Conservation (phyloP, 352 stramenopile species). For the Phytophthora sansomeana region DNA sequence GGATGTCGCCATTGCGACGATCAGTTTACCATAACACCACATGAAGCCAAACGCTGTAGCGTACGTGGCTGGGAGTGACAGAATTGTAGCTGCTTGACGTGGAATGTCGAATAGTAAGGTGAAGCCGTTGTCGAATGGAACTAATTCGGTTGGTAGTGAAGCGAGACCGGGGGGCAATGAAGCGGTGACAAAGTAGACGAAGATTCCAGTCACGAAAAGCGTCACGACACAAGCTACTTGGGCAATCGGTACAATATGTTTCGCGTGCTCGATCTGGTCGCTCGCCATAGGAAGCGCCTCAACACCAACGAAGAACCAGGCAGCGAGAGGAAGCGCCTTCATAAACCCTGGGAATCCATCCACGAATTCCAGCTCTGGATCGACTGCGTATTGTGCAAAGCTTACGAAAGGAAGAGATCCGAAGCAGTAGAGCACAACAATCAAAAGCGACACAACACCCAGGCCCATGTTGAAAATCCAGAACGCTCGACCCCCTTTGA, state of each 20-base stretch:
- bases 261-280: slow-evolving; percentile 48
- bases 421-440: slow-evolving; percentile 51
- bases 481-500: slow-evolving; percentile 42
- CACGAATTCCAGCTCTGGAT: slow-evolving; percentile 23
- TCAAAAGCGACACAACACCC: slow-evolving; percentile 35
- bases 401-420: slow-evolving; percentile 41
- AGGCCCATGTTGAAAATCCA: slow-evolving; percentile 53
- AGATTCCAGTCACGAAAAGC: slow-evolving; percentile 47
- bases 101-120: slow-evolving; percentile 33
- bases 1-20: slow-evolving; percentile 56
- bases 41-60: slow-evolving; percentile 63
- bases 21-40: slow-evolving; percentile 64
- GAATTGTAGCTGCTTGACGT: slow-evolving; percentile 29
- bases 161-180: slow-evolving; percentile 41
- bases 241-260: slow-evolving; percentile 44
- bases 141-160: slow-evolving; percentile 26
- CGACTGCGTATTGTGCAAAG: slow-evolving; percentile 32
- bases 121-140: slow-evolving; percentile 51
- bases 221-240: slow-evolving; percentile 53
- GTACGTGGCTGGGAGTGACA: slow-evolving; percentile 61
- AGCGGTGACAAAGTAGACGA: slow-evolving; percentile 45
- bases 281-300: slow-evolving; percentile 47
- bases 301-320: slow-evolving; percentile 61
- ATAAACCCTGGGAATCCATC: slow-evolving; percentile 42
- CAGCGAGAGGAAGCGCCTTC: slow-evolving; percentile 41